These are phyloP conservation scores for Suillus plorans DNA, from an alignment of 768 basidiomycete genomes.

Conservation along the genomic window DNA sequence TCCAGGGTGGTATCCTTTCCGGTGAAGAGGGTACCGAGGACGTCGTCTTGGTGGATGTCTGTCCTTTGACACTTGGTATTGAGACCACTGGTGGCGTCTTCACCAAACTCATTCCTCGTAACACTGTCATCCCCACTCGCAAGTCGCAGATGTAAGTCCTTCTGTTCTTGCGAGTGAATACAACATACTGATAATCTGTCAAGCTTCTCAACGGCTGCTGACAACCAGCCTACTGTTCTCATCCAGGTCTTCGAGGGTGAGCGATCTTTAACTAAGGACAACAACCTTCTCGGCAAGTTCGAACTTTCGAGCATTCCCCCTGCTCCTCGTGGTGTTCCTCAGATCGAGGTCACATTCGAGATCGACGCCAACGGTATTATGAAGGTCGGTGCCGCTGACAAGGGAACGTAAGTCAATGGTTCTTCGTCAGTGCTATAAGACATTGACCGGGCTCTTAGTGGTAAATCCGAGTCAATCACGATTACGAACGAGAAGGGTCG, in stretches of 20 bases:
- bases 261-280: conserved; percentile 96
- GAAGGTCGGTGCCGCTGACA: conserved; percentile 90
- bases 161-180: not conserved
- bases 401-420: conserved; percentile 72
- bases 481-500: conserved; percentile 97
- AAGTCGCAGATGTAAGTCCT: conserved; percentile 83
- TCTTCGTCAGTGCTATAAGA: not conserved
- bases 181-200: not conserved
- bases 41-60: conserved; percentile 94
- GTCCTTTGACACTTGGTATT: conserved; percentile 96
- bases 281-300: conserved; percentile 97
- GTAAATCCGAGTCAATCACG: conserved; percentile 86
- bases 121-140: conserved; percentile 97
- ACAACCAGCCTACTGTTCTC: conserved; percentile 92
- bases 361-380: conserved; percentile 95
- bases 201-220: conserved; percentile 79
- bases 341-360: conserved; percentile 96
- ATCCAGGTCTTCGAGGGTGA: conserved; percentile 99
- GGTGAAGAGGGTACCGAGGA: conserved; percentile 90
- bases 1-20: conserved; percentile 97
- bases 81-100: conserved; percentile 98
- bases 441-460: conserved; percentile 39
- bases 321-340: conserved; percentile 94
- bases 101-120: conserved; percentile 95
- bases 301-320: conserved; percentile 92